These are phyloP conservation scores for Pyrenochaeta sp. DNA, from an alignment of 2,329 filamentous ascomycete species.

Conservation along the genomic window DNA sequence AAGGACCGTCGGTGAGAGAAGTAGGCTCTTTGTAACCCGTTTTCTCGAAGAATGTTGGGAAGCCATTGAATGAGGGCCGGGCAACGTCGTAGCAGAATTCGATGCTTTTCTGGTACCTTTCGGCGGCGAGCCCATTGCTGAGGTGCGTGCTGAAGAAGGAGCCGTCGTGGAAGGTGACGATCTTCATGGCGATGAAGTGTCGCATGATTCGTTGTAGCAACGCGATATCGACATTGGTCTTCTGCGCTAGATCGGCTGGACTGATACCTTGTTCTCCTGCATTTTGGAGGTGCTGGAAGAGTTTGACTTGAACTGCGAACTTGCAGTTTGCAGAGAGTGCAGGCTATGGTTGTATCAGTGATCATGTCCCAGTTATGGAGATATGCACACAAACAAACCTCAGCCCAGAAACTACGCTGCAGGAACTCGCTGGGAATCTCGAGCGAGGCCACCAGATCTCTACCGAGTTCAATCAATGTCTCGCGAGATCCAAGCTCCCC, in stretches of 20 bases:
- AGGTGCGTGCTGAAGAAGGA: slow-evolving; percentile 39
- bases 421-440: slow-evolving; percentile 51
- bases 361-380: no score
- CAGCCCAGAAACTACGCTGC: slow-evolving; percentile 50
- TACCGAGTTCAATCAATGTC: slow-evolving; percentile 46
- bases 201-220: slow-evolving; percentile 44
- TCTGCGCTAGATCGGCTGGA: slow-evolving; percentile 33
- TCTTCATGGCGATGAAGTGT: slow-evolving; percentile 51
- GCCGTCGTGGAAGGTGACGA: slow-evolving; percentile 35
- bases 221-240: slow-evolving; percentile 35
- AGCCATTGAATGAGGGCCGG: slow-evolving; percentile 22
- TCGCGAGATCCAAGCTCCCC: slow-evolving; percentile 48
- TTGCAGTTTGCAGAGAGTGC: slow-evolving; percentile 48
- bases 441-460: slow-evolving; percentile 43
- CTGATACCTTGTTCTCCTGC: slow-evolving; percentile 32
- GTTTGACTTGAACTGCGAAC: slow-evolving; percentile 45
- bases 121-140: slow-evolving; percentile 45
- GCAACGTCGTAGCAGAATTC: slow-evolving; percentile 49
- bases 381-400: no score
- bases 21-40: slow-evolving; percentile 14
- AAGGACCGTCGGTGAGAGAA: slow-evolving; percentile 34
- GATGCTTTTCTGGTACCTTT: slow-evolving; percentile 48
- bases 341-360: slow-evolving; percentile 28
- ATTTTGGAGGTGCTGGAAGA: slow-evolving; percentile 45
- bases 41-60: slow-evolving; percentile 19